Evolutionary conservation across 768 basidiomycete species (phyloP).

Genomic region (Mycena pura): DNA sequence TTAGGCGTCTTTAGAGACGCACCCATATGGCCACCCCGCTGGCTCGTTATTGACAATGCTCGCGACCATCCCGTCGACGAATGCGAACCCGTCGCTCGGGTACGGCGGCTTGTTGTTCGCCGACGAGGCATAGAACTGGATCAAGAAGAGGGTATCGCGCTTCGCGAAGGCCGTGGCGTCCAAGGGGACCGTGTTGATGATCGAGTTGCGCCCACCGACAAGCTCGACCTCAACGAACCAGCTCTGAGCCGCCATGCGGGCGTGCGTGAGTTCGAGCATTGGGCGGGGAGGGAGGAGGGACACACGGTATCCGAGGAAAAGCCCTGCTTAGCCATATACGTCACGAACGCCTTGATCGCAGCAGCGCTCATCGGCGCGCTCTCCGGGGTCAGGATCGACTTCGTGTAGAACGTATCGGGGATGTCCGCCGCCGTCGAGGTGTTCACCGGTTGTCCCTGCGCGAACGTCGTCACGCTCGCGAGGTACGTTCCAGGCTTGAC

Average conservation of each 20-base stretch:
- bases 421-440: conserved; percentile 36
- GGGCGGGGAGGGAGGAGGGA: too few species aligned
- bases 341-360: conserved; percentile 45
- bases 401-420: conserved; percentile 51
- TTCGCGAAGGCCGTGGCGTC: conserved; percentile 42
- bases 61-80: conserved; percentile 40
- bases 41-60: conserved; percentile 35
- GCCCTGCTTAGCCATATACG: conserved; percentile 47
- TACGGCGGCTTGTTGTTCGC: conserved; percentile 33
- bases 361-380: conserved; percentile 37
- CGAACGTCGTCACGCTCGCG: conserved; percentile 37
- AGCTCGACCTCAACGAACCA: conserved; percentile 40
- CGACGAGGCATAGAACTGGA: conserved; percentile 46
- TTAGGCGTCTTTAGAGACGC: background rate
- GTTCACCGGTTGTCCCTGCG: conserved; percentile 36
- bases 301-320: conserved; percentile 38
- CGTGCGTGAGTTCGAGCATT: background rate
- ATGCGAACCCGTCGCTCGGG: conserved; percentile 41
- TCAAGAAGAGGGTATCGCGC: conserved; percentile 39
- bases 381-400: conserved; percentile 48
- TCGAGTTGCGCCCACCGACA: conserved; percentile 41
- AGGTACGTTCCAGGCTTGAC: conserved; percentile 41
- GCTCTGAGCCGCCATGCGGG: background rate
- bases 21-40: conserved; percentile 36
- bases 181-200: conserved; percentile 36